These are phyloP conservation scores for Silene latifolia DNA, from an alignment of 148 eudicot genomes.

Conservation along the genomic window DNA sequence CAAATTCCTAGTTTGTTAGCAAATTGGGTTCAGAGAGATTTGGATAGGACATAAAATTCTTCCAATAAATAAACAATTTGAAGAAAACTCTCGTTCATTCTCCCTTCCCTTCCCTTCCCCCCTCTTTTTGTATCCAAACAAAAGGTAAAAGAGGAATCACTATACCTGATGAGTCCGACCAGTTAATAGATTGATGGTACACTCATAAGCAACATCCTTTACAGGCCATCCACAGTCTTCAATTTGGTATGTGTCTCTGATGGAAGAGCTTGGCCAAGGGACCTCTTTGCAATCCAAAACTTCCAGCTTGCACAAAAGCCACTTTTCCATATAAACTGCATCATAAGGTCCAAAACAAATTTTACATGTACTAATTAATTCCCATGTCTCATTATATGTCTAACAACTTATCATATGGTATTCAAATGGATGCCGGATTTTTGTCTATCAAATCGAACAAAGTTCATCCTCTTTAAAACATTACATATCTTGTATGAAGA, in stretches of 20 bases:
- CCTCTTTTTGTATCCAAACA: not conserved
- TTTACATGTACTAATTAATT: not conserved
- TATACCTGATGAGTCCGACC: slow-evolving; percentile 97
- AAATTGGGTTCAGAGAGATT: not conserved
- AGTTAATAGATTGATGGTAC: slow-evolving; percentile 81
- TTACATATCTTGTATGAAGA: not conserved
- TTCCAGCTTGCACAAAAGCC: slow-evolving; percentile 85
- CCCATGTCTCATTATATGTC: not conserved
- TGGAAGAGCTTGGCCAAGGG: slow-evolving; percentile 61
- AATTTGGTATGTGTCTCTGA: slow-evolving; percentile 43
- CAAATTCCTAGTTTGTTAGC: not conserved
- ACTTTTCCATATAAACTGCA: slow-evolving; percentile 58
- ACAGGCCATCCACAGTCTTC: slow-evolving; percentile 81
- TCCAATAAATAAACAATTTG: not conserved
- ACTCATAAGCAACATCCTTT: slow-evolving; percentile 78
- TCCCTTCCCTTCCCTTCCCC: not conserved
- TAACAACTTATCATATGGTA: not conserved
- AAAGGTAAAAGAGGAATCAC: not conserved
- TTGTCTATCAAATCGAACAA: not conserved
- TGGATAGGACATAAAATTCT: not conserved
- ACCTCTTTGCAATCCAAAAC: slow-evolving; percentile 88
- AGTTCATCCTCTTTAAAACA: not conserved
- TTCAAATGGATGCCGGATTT: not conserved
- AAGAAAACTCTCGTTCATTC: not conserved
- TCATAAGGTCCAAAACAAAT: not conserved